phyloP scores from a whole-genome alignment of 176 grass and related monocot species.

The Luzula sylvatica region DNA sequence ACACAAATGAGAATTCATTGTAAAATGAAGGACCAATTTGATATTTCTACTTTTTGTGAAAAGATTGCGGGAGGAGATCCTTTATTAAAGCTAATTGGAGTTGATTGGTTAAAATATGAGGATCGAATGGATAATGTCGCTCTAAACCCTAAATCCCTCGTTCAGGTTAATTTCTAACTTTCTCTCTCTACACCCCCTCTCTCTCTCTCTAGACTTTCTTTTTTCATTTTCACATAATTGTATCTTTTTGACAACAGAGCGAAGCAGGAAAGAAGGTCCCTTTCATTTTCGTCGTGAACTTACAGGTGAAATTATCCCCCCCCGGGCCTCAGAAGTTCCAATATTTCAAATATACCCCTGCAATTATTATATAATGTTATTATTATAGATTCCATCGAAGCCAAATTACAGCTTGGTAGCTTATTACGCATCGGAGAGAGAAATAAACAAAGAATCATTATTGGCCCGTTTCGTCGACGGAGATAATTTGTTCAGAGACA shows the following conservation, averaged over 20 bases:
- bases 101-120: slow-evolving; percentile 88
- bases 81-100: slow-evolving; percentile 78
- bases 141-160: slow-evolving; percentile 76
- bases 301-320: slow-evolving; percentile 48
- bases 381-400: slow-evolving; percentile 79
- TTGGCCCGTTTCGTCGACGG: slow-evolving; percentile 82
- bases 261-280: slow-evolving; percentile 82
- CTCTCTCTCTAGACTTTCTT: neutral
- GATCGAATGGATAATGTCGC: slow-evolving; percentile 68
- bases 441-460: slow-evolving; percentile 74
- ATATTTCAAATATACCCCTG: neutral
- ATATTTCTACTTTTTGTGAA: slow-evolving; percentile 10
- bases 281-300: slow-evolving; percentile 86
- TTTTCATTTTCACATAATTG: neutral
- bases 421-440: slow-evolving; percentile 71
- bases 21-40: neutral
- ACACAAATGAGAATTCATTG: neutral
- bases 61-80: slow-evolving; percentile 87
- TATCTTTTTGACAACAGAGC: slow-evolving; percentile 42
- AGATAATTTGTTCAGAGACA: slow-evolving; percentile 70
- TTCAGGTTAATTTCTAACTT: slow-evolving; percentile 51
- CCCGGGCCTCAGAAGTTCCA: slow-evolving; percentile 10
- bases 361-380: neutral
- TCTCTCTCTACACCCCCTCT: neutral
- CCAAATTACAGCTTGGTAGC: slow-evolving; percentile 91